Evolutionary conservation across 306 rosid species (phyloP), one percentile per base, ranked within the genome.

Genomic region (Rosa multiflora): DNA sequence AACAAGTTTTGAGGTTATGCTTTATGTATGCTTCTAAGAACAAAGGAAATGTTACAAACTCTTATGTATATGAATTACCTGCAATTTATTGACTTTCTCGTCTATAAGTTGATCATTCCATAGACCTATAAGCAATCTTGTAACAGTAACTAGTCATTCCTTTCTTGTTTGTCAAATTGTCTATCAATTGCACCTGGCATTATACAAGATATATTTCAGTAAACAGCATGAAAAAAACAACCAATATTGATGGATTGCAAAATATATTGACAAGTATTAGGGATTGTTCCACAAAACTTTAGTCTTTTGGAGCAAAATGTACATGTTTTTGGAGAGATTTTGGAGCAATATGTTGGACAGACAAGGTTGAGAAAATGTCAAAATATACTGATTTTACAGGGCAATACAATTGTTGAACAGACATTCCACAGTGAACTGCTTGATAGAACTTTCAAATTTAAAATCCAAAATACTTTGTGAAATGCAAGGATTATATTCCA

Each of bases 101-200:
- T 95, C 97, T 1, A 98, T 95, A 43, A 95, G 98, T 40, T 40
- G 98, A 94, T 23, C 97, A 96, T 82, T 93, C 99, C 98, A 90
- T 94, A 42, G 98, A 94, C 73, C 97, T 88, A 67, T 23, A 23
- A 40, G 96, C 87, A 46, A 95, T 95, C 85, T 96, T 90, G 83
- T 93, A 95, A 83, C 99, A 95, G 75, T 91, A 98, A 81, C 98
- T 95, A 77, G 96, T 95, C 92, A 88, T 86, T 84, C 96, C 99
- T 86, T 95, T 89, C 89, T 91, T 89, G 93, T 91, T 95, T 77
- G 97, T 95, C 89, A 93, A 95, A 80, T 89, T 90, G 96, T 95
- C 99, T 70, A 93, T 88, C 85, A 95, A 74, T 80, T 83, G 89
- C 83, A 95, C 99, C 99, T 95, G 83, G 56, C 74, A 73, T 68